Conservation (phyloP, 371 early-diverging fungal genomes). For the Phascolomyces articulosus region DNA sequence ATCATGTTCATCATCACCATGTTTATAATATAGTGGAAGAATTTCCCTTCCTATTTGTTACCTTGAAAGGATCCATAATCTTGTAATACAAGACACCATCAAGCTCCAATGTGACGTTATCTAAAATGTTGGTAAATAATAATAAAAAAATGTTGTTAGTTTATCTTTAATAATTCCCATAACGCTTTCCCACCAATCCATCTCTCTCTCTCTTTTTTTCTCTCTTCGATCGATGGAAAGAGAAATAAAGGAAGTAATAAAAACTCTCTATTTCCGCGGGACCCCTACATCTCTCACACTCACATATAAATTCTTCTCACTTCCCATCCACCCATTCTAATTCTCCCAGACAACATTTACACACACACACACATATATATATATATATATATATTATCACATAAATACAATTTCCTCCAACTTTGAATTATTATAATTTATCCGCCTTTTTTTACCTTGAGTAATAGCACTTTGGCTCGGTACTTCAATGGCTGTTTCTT, state of each 20-base stretch:
- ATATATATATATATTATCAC: not conserved
- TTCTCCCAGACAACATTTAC: no score
- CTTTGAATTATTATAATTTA: not conserved
- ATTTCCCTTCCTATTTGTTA: no score
- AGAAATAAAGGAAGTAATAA: no score
- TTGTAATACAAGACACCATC: slow-evolving; percentile 97
- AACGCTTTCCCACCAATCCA: not conserved
- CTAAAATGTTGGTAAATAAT: slow-evolving; percentile 32
- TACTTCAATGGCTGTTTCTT: slow-evolving; percentile 94
- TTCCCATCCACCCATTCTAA: no score
- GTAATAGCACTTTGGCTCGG: slow-evolving; percentile 95
- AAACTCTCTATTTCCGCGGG: no score
- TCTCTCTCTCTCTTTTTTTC: no score
- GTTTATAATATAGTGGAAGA: no score
- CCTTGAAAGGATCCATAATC: slow-evolving; percentile 93
- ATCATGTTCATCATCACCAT: no score
- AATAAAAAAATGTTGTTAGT: not conserved
- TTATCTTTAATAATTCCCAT: not conserved
- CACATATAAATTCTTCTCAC: no score
- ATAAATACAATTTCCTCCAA: not conserved
- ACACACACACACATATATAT: not conserved
- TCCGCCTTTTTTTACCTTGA: slow-evolving; percentile 67
- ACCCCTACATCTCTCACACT: no score
- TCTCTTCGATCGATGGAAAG: no score
- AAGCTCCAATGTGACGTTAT: slow-evolving; percentile 94